A percentile compares a stretch with the other conserved stretches of the same genome.
phyloP scores from a whole-genome alignment of 108 stramenopile genomes.

The Nitzschia sp. region DNA sequence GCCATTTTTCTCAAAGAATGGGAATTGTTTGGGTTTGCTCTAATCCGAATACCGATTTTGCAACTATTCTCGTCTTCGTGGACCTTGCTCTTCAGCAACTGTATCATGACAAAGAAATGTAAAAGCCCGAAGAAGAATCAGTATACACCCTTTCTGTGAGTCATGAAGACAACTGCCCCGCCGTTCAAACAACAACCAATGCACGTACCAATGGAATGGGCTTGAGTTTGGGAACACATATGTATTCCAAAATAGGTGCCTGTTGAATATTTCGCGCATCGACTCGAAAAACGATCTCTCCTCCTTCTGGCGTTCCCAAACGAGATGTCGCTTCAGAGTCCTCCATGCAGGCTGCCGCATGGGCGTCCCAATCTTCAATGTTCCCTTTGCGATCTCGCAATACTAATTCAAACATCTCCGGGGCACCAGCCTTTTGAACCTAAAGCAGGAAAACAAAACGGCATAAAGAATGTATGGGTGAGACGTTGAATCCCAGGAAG shows the following conservation, averaged over 20 bases:
- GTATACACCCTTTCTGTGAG: no score
- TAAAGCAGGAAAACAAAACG: not conserved
- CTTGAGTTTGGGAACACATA: slow-evolving; percentile 35
- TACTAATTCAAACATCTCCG: slow-evolving; percentile 14
- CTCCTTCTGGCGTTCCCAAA: not conserved
- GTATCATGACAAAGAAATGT: not conserved
- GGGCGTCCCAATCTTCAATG: slow-evolving; percentile 30
- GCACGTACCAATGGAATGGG: slow-evolving; percentile 62
- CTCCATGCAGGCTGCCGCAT: not conserved
- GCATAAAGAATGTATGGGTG: not conserved
- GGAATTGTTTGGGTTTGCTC: slow-evolving; percentile 56
- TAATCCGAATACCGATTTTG: slow-evolving; percentile 50
- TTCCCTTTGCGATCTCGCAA: slow-evolving; percentile 18
- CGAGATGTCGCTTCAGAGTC: not conserved
- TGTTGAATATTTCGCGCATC: slow-evolving; percentile 8
- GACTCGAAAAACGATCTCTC: slow-evolving; percentile 31
- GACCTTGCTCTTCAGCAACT: slow-evolving; percentile 58
- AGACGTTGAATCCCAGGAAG: not conserved
- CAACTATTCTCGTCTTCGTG: slow-evolving; percentile 5
- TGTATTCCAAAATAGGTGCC: slow-evolving; percentile 34
- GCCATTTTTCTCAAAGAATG: slow-evolving; percentile 33
- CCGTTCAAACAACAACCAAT: no score
- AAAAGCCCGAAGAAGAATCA: not conserved
- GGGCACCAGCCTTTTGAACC: not conserved
- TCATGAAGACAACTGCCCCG: no score